Conservation (phyloP, 768 basidiomycete genomes). For the Panus rudis region DNA sequence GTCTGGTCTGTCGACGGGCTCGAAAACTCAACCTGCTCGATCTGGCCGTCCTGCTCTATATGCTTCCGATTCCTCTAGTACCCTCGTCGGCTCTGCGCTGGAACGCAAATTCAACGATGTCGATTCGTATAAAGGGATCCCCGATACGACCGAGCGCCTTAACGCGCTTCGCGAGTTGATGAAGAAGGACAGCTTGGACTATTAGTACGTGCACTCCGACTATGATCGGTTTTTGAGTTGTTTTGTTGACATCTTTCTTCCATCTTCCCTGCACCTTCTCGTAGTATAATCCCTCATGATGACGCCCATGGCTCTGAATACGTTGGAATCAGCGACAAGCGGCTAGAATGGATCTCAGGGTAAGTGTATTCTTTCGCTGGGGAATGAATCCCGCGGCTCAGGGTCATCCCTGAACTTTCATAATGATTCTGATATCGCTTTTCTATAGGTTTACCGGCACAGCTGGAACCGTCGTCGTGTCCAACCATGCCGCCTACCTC, state of each 20-base stretch:
- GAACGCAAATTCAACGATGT: slow-evolving; percentile 65
- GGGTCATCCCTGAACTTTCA: no score
- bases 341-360: slow-evolving; percentile 75
- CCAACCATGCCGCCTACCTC: slow-evolving; percentile 60
- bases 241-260: not conserved
- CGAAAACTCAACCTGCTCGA: no score
- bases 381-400: not conserved
- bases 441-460: slow-evolving; percentile 50
- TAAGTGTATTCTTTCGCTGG: slow-evolving; percentile 27
- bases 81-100: slow-evolving; percentile 67
- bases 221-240: not conserved
- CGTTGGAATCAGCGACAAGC: slow-evolving; percentile 67
- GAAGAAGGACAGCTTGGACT: slow-evolving; percentile 62
- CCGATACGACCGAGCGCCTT: slow-evolving; percentile 55
- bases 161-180: slow-evolving; percentile 59
- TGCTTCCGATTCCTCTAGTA: slow-evolving; percentile 61
- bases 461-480: slow-evolving; percentile 66
- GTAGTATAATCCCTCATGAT: slow-evolving; percentile 67
- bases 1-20: not conserved
- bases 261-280: slow-evolving; percentile 4
- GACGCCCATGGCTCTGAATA: slow-evolving; percentile 85
- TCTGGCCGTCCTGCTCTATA: slow-evolving; percentile 32
- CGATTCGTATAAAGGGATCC: slow-evolving; percentile 42
- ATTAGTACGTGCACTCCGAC: slow-evolving; percentile 49
- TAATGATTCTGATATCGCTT: no score